These are phyloP conservation scores for Cladosporium colombiae DNA, from an alignment of 2,329 filamentous ascomycete genomes.

Conservation along the genomic window DNA sequence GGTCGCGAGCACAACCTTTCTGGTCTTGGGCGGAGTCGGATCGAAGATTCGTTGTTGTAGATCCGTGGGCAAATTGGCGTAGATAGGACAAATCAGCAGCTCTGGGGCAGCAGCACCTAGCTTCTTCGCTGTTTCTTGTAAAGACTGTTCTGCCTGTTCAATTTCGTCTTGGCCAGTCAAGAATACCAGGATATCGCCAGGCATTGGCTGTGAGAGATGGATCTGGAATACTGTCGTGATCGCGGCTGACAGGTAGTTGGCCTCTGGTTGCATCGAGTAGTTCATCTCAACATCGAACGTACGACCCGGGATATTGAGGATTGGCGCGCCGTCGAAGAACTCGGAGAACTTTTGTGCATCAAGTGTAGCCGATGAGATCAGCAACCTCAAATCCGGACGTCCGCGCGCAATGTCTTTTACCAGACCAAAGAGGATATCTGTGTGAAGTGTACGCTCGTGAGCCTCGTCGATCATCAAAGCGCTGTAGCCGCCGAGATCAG, in stretches of 20 bases:
- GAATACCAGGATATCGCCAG: constrained; percentile 90
- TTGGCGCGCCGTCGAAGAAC: constrained; percentile 90
- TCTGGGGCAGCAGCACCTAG: constrained; percentile 82
- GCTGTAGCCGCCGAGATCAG: constrained; percentile 77
- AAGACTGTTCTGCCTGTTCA: constrained; percentile 78
- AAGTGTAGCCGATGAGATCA: constrained; percentile 94
- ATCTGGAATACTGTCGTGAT: constrained; percentile 96
- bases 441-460: constrained; percentile 88
- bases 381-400: constrained; percentile 79
- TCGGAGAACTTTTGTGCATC: constrained; percentile 88
- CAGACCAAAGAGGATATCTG: constrained; percentile 84
- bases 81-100: constrained; percentile 88
- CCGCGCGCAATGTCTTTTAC: constrained; percentile 85
- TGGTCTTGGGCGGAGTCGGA: constrained; percentile 77
- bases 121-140: constrained; percentile 83
- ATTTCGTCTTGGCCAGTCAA: constrained; percentile 97
- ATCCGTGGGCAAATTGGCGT: constrained; percentile 88
- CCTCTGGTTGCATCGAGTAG: constrained; percentile 86
- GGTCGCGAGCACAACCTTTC: constrained; percentile 91
- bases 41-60: constrained; percentile 93
- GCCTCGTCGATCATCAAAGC: constrained; percentile 97
- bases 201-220: constrained; percentile 75
- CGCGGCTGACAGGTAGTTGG: constrained; percentile 87
- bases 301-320: constrained; percentile 91
- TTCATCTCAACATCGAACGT: constrained; percentile 89